These are phyloP conservation scores for Phellopilus nigrolimitatus DNA, from an alignment of 1,284 basidiomycete genomes.

Conservation along the genomic window DNA sequence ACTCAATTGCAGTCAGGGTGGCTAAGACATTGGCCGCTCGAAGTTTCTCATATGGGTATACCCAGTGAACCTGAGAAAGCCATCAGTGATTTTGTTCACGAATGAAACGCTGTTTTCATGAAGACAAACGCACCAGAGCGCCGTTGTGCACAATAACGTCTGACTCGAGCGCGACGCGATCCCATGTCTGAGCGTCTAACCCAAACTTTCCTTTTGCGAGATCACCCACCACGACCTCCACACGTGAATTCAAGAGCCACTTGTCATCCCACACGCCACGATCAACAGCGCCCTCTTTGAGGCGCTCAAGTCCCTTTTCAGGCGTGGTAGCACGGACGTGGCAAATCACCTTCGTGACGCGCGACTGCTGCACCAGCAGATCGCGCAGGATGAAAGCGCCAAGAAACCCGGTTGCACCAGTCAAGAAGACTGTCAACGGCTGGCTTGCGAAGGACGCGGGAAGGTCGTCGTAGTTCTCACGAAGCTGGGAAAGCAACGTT, in stretches of 20 bases:
- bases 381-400: constrained; percentile 91
- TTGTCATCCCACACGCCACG: constrained; percentile 90
- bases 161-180: constrained; percentile 64
- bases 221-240: constrained; percentile 91
- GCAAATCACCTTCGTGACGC: constrained; percentile 86
- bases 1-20: constrained; percentile 79
- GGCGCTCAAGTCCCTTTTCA: constrained; percentile 63
- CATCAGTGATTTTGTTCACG: constrained; percentile 1
- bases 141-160: constrained; percentile 95
- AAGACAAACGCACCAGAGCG: constrained; percentile 65
- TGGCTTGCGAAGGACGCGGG: constrained; percentile 49
- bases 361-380: constrained; percentile 57
- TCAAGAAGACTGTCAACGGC: constrained; percentile 82
- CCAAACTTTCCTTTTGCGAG: constrained; percentile 78
- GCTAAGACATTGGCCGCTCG: constrained; percentile 89
- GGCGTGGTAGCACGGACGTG: constrained; percentile 75
- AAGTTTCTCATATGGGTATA: constrained; percentile 95
- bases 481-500: constrained; percentile 55
- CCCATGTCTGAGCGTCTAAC: constrained; percentile 64
- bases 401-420: constrained; percentile 96
- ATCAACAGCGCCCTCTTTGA: constrained; percentile 76
- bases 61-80: constrained; percentile 84
- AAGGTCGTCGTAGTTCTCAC: constrained; percentile 53
- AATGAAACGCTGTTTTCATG: not conserved
- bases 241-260: constrained; percentile 69